A percentile compares a stretch with the other conserved stretches of the same genome.
phyloP scores from a whole-genome alignment of 2,329 filamentous ascomycete genomes.

The Aspergillus tanneri region DNA sequence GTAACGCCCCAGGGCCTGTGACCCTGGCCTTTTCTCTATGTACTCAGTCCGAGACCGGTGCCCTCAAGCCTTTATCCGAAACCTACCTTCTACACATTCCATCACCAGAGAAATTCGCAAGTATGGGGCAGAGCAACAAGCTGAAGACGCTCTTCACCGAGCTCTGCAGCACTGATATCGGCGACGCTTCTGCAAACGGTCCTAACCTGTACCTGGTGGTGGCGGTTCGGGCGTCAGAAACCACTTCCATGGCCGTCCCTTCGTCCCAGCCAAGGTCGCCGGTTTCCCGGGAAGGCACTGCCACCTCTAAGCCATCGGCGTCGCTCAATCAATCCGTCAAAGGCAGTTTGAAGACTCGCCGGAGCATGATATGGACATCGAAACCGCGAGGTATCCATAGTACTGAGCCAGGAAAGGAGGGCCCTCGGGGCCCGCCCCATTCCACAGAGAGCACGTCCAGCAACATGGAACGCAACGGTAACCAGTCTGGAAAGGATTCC shows the following conservation, averaged over 20 bases:
- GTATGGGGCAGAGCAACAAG: constrained; percentile 63
- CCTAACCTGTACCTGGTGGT: constrained; percentile 80
- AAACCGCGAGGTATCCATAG: constrained; percentile 34
- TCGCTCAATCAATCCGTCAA: constrained; percentile 35
- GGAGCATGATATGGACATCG: constrained; percentile 47
- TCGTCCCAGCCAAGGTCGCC: constrained; percentile 30
- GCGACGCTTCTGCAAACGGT: constrained; percentile 61
- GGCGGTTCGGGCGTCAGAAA: constrained; percentile 67
- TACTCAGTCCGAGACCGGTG: constrained; percentile 64
- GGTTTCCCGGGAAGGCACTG: constrained; percentile 36
- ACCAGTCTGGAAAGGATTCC: constrained; percentile 33
- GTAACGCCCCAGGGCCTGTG: constrained; percentile 71
- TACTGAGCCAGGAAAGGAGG: constrained; percentile 32
- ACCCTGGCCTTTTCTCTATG: constrained; percentile 77
- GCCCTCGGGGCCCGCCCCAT: constrained; percentile 28
- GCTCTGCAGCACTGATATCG: constrained; percentile 71
- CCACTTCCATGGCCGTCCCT: constrained; percentile 29
- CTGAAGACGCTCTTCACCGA: constrained; percentile 87
- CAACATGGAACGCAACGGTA: constrained; percentile 25
- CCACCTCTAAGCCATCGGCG: constrained; percentile 26
- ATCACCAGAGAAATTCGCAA: constrained; percentile 67
- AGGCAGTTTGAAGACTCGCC: constrained; percentile 40
- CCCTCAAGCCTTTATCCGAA: constrained; percentile 72
- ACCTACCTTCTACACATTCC: constrained; percentile 77
- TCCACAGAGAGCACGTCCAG: constrained; percentile 34